A percentile compares a stretch with the other conserved stretches of the same genome.
These are phyloP conservation scores for Bipolaris oryzae DNA, from an alignment of 2,329 filamentous ascomycete genomes.

Conservation along the genomic window DNA sequence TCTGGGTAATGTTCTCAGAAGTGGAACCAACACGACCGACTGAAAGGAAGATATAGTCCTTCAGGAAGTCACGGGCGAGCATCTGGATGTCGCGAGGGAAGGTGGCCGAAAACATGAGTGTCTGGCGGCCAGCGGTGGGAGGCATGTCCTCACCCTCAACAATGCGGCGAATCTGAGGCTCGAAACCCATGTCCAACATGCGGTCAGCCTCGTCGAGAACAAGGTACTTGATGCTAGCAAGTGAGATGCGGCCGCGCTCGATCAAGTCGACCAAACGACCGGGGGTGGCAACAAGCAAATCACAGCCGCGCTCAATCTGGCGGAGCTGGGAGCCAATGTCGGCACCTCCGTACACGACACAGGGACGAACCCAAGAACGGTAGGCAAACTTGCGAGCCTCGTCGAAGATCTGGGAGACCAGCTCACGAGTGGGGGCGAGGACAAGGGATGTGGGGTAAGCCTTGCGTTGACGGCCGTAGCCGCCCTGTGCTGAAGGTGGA, in stretches of 20 bases:
- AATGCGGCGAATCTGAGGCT: constrained; percentile 98
- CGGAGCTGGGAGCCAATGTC: constrained; percentile 98
- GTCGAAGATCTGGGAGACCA: constrained; percentile 98
- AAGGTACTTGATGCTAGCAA: constrained; percentile 98
- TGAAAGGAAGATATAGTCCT: constrained; percentile 98
- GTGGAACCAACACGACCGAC: constrained; percentile 98
- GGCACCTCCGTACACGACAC: constrained; percentile 98
- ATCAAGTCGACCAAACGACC: constrained; percentile 97
- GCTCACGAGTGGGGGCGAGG: constrained; percentile 93
- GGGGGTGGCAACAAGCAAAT: constrained; percentile 94
- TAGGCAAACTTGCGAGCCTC: constrained; percentile 98
- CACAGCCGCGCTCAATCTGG: constrained; percentile 96
- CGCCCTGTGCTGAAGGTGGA: constrained; percentile 68
- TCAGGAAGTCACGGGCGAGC: constrained; percentile 97
- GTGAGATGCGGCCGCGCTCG: constrained; percentile 96
- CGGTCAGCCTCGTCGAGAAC: constrained; percentile 99
- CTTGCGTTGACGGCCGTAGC: constrained; percentile 85
- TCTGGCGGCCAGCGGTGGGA: constrained; percentile 79
- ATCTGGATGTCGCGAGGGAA: constrained; percentile 99
- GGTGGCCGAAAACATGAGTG: constrained; percentile 99
- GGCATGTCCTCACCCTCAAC: constrained; percentile 99
- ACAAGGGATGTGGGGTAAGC: constrained; percentile 96
- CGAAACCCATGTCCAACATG: constrained; percentile 99
- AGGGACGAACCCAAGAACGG: constrained; percentile 97
- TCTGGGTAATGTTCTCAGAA: constrained; percentile 99